Evolutionary conservation across 306 rosid genomes (phyloP), one percentile per base, ranked within the genome.

Genomic region (Ochetophila trinervis): DNA sequence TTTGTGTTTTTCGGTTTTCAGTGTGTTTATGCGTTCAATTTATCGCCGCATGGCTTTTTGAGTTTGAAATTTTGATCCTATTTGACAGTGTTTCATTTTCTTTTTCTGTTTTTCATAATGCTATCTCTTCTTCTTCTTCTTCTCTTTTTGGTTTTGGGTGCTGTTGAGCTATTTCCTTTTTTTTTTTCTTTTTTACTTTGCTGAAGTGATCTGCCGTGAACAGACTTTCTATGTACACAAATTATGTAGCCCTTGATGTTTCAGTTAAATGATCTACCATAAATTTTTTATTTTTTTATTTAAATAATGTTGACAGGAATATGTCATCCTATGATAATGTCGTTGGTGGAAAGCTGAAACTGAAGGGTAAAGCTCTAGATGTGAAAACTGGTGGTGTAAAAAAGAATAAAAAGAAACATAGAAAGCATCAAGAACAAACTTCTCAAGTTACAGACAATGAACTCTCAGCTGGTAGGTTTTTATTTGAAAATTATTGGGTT

Each of bases 341-440:
- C 47, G 88, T 92, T 74, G 89, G 91, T 74, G 98, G 96, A 80
- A 92, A 89, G 79, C 67, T 92, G 79, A 92, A 92, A 84, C 88
- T 89, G n/a, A 92, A 92, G 78, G 98, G 98, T n/a, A 92, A 92
- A 83, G 98, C 98, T 35, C 83, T 92, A 61, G 96, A 89, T 82
- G 98, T 92, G 69, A 88, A 88, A 71, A 86, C 91, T 45, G 91
- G 91, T 62, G 95, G 95, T 27, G 72, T 89, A 68, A 92, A 87
- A 85, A 92, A 91, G 86, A 92, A n/a, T n/a, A n/a, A 92, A 75
- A 92, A 84, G 88, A 92, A 89, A 77, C 70, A 18, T 60, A 89
- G 79, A 57, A 85, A 82, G 76, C 79, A 54, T 45, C 86, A 82
- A 11, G 85, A 87, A n/a, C 88, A 85, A 19, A 5, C 65, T 15